phyloP scores from a whole-genome alignment of 1,284 basidiomycete genomes.

The Austropuccinia psidii region DNA sequence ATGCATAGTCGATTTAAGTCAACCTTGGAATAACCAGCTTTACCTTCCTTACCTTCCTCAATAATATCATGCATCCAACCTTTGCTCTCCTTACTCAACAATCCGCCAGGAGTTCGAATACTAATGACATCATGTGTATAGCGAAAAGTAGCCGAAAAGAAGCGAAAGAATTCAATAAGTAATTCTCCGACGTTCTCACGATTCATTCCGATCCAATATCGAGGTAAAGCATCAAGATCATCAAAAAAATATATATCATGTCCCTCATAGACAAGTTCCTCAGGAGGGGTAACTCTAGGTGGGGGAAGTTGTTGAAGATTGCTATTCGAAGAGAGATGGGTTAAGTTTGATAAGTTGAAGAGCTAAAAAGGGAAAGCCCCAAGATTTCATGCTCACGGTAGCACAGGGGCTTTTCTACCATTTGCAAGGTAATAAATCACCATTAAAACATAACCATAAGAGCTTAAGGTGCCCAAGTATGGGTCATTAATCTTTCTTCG shows the following conservation, averaged over 20 bases:
- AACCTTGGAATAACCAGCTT: constrained; percentile 60
- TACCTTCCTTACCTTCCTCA: constrained; percentile 51
- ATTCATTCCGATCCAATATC: constrained; percentile 89
- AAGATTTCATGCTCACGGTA: constrained; percentile 59
- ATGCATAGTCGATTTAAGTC: constrained; percentile 89
- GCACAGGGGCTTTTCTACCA: constrained; percentile 86
- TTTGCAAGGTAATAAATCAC: constrained; percentile 96
- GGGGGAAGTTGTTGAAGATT: constrained; percentile 49
- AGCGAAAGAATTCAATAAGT: constrained; percentile 96
- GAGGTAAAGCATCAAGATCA: constrained; percentile 81
- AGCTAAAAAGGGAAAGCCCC: constrained; percentile 27
- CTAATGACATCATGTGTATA: constrained; percentile 88
- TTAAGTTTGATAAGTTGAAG: constrained; percentile 35
- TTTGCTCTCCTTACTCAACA: constrained; percentile 80
- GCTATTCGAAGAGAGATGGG: constrained; percentile 20
- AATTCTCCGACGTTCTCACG: constrained; percentile 86
- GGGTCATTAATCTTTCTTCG: constrained; percentile 96
- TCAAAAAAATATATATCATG: constrained; percentile 75
- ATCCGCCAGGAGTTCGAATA: constrained; percentile 65
- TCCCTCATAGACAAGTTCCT: constrained; percentile 72
- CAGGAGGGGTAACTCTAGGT: constrained; percentile 46
- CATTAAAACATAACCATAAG: constrained; percentile 94
- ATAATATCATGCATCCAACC: constrained; percentile 85
- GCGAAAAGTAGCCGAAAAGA: constrained; percentile 84
- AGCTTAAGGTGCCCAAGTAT: constrained; percentile 90